A percentile compares a stretch with the other conserved stretches of the same genome.
Conservation (phyloP, 208 protist genomes). For the Perkinsela sp. region DNA sequence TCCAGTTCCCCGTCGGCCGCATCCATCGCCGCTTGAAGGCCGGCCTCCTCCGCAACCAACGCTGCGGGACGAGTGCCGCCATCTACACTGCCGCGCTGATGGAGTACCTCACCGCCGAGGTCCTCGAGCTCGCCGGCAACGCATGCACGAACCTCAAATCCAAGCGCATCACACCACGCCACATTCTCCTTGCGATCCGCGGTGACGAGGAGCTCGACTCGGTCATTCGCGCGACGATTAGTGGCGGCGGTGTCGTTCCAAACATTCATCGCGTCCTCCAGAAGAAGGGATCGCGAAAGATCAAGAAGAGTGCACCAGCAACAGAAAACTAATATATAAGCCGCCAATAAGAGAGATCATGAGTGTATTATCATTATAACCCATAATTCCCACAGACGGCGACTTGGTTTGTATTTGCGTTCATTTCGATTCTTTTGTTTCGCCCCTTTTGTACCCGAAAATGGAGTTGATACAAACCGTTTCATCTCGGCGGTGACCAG, state of each 20-base stretch:
- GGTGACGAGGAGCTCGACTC: conserved; percentile 95
- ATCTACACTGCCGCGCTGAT: conserved; percentile 93
- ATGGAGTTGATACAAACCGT: too few relatives aligned
- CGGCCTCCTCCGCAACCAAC: conserved; percentile 64
- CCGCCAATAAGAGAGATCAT: too few relatives aligned
- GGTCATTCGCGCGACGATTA: conserved; percentile 79
- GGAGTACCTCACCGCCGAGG: conserved; percentile 93
- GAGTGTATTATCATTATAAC: too few relatives aligned
- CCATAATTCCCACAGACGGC: too few relatives aligned
- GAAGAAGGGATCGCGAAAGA: conserved; percentile 69
- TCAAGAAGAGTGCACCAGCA: conserved; percentile 5
- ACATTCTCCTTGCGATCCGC: conserved; percentile 89
- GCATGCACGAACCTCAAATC: conserved; percentile 77
- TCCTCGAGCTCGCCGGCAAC: conserved; percentile 90
- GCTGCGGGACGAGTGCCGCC: conserved; percentile 80
- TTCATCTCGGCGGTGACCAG: too few relatives aligned
- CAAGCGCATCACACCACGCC: conserved; percentile 92
- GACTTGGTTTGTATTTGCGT: too few relatives aligned
- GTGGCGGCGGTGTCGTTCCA: conserved; percentile 51
- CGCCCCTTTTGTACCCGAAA: too few relatives aligned
- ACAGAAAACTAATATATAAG: too few relatives aligned
- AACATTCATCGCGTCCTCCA: conserved; percentile 55
- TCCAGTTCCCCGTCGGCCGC: conserved; percentile 87
- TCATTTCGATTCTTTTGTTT: too few relatives aligned
- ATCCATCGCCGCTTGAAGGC: conserved; percentile 93